phyloP scores from a whole-genome alignment of 495 filamentous ascomycete genomes.

The Tetracladium marchalianum region DNA sequence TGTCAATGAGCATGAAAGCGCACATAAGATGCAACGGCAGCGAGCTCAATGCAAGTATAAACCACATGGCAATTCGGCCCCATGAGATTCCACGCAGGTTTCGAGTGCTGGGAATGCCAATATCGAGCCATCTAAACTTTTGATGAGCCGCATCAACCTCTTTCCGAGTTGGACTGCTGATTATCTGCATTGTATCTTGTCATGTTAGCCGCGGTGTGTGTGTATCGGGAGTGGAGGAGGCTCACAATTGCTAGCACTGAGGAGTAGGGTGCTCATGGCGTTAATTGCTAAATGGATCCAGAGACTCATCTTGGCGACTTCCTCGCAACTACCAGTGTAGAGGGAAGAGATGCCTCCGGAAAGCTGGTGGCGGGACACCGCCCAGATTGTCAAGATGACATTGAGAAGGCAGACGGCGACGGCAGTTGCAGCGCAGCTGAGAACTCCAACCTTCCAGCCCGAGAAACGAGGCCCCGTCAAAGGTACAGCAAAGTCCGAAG shows the following conservation, averaged over 20 bases:
- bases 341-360: constrained; percentile 3
- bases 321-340: constrained; percentile 11
- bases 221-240: not conserved
- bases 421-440: constrained; percentile 4
- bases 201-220: not conserved
- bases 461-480: not conserved
- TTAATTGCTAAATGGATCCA: constrained; percentile 29
- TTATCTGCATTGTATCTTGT: constrained; percentile 31
- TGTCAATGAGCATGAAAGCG: too few relatives aligned
- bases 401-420: constrained; percentile 5
- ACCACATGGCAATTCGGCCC: constrained; percentile 26
- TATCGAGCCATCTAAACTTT: constrained; percentile 39
- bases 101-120: constrained; percentile 38
- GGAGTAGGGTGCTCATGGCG: constrained; percentile 26
- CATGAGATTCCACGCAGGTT: constrained; percentile 33
- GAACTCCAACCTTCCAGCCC: constrained; percentile 11
- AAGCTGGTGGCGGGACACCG: not conserved
- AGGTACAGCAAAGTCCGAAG: too few relatives aligned
- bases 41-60: constrained; percentile 24
- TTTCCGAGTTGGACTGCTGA: constrained; percentile 39
- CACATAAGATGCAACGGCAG: constrained; percentile 27
- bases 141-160: constrained; percentile 40
- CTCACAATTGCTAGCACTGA: constrained; percentile 30
- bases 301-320: constrained; percentile 16
- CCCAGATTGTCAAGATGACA: constrained; percentile 7